Conservation (phyloP, 1,284 basidiomycete species). For the Leccinum solheimii region DNA sequence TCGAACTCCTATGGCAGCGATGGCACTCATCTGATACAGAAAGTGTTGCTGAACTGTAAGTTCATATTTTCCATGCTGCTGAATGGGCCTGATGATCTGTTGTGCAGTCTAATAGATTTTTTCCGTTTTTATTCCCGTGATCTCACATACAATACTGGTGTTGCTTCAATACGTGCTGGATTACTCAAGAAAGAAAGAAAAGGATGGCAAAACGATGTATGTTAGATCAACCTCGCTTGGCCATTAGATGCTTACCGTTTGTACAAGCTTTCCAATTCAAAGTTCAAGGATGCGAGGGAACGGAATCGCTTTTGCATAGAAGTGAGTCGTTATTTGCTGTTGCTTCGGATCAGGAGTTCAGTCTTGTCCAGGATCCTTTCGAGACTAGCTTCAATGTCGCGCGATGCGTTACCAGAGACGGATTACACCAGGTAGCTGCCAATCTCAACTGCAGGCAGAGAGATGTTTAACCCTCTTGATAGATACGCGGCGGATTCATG, state of each 20-base stretch:
- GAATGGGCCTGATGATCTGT: conserved; percentile 12
- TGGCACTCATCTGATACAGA: conserved; percentile 96
- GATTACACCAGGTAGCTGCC: conserved; percentile 78
- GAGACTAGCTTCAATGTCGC: conserved; percentile 95
- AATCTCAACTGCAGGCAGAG: background rate
- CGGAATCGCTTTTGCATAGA: conserved; percentile 93
- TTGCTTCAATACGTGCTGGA: conserved; percentile 90
- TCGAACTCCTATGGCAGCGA: conserved; percentile 84
- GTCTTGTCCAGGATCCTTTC: conserved; percentile 82
- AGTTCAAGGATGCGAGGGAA: conserved; percentile 79
- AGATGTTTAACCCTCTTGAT: conserved; percentile 4
- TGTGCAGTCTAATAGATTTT: conserved; percentile 86
- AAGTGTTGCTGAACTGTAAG: conserved; percentile 88
- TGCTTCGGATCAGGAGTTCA: conserved; percentile 14
- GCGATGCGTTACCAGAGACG: conserved; percentile 94
- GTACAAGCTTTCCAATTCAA: conserved; percentile 43
- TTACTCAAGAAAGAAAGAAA: conserved; percentile 88
- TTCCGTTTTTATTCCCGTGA: conserved; percentile 96
- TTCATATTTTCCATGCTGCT: conserved; percentile 16
- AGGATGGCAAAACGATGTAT: conserved; percentile 91
- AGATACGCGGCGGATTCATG: conserved; percentile 99
- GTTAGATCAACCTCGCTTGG: conserved; percentile 19
- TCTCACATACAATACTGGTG: conserved; percentile 89
- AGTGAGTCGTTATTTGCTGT: conserved; percentile 44
- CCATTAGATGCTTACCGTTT: conserved; percentile 6